Percentiles rank a stretch among this genome's conserved stretches.
Conservation (phyloP, 768 basidiomycete genomes). For the Phylloporus scabripes region DNA sequence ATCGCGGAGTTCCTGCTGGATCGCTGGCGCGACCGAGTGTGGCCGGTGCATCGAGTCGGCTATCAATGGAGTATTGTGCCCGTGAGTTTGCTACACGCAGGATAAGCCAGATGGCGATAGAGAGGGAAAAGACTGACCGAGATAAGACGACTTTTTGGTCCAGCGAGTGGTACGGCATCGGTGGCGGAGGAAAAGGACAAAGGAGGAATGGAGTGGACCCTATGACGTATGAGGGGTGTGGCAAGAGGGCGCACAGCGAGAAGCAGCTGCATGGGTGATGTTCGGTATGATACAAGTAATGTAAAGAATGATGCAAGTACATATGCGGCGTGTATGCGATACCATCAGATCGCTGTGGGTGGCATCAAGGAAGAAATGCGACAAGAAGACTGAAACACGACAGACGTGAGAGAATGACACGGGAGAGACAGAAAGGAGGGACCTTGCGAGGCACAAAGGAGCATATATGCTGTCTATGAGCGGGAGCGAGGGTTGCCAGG, state of each 20-base stretch:
- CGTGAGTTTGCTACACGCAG: constrained; percentile 23
- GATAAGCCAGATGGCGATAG: constrained; percentile 3
- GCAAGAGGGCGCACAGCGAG: not conserved
- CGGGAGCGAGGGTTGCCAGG: constrained; percentile 18
- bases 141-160: constrained; percentile 36
- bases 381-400: constrained; percentile 9
- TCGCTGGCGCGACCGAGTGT: constrained; percentile 51
- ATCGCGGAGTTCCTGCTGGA: constrained; percentile 39
- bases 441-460: not conserved
- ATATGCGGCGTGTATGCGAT: constrained; percentile 20
- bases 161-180: constrained; percentile 14
- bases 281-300: constrained; percentile 22
- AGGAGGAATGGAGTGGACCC: not conserved
- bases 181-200: constrained; percentile 13
- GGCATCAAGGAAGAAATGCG: constrained; percentile 3
- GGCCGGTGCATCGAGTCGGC: constrained; percentile 48
- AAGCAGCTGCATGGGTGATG: constrained; percentile 9
- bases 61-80: constrained; percentile 57
- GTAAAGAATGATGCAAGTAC: constrained; percentile 24
- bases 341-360: constrained; percentile 8
- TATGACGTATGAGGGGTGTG: constrained; percentile 25
- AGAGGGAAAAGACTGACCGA: constrained; percentile 28
- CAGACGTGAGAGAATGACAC: constrained; percentile 14
- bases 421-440: not conserved
- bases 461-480: constrained; percentile 8